These are phyloP conservation scores for Lagenidium giganteum DNA, from an alignment of 352 stramenopile species.

Conservation along the genomic window DNA sequence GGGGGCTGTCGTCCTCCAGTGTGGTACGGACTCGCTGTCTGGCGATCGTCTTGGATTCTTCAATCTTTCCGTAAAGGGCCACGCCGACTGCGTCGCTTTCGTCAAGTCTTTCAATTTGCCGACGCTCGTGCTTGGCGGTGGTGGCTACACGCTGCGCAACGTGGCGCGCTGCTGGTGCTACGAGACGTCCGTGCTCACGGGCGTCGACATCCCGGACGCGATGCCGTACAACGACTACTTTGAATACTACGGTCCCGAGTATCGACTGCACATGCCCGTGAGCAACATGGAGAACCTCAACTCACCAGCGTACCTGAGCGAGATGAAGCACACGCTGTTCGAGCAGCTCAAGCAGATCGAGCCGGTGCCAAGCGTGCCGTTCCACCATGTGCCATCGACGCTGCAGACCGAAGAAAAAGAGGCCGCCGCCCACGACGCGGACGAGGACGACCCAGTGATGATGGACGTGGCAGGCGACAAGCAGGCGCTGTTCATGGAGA, in stretches of 20 bases:
- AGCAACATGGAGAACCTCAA: constrained; percentile 97
- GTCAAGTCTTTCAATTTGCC: constrained; percentile 95
- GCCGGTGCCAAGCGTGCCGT: constrained; percentile 92
- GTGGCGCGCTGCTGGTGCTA: constrained; percentile 91
- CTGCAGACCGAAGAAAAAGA: constrained; percentile 35
- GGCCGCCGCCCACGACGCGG: constrained; percentile 28
- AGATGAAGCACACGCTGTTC: constrained; percentile 86
- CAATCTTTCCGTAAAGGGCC: constrained; percentile 95
- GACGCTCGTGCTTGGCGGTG: constrained; percentile 93
- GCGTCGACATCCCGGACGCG: constrained; percentile 87
- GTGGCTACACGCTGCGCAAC: constrained; percentile 97
- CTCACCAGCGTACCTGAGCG: constrained; percentile 84
- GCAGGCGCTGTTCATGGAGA: constrained; percentile 36
- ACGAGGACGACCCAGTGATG: constrained; percentile 49
- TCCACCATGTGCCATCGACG: constrained; percentile 79
- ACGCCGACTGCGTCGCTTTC: constrained; percentile 95
- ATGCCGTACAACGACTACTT: constrained; percentile 99
- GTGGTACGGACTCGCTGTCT: constrained; percentile 95
- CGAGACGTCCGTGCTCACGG: constrained; percentile 92
- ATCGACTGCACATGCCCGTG: constrained; percentile 95
- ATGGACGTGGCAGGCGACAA: constrained; percentile 47
- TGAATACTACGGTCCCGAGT: constrained; percentile 98
- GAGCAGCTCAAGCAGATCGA: constrained; percentile 93
- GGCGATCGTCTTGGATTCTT: constrained; percentile 98
- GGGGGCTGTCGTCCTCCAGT: constrained; percentile 95